Evolutionary conservation across 2,329 filamentous ascomycete species (phyloP), one percentile per base, ranked within the genome.

Genomic region (Drechslera avenae): DNA sequence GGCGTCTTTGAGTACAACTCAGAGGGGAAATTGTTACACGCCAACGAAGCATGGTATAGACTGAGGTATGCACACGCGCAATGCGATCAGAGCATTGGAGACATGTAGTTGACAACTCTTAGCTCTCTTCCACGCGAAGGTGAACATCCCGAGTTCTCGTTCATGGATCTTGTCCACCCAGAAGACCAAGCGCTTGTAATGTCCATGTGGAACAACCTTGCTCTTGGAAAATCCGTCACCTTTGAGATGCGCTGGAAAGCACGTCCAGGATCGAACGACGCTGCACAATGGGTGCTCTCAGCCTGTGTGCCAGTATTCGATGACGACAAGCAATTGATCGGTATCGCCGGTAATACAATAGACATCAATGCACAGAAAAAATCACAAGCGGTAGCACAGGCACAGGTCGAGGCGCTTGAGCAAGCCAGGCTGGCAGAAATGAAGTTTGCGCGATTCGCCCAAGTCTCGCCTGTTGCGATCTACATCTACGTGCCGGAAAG

Each of bases 181-280:
- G 62, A 65, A 4, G 67, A 72, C 26, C 56, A 57, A 40, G 39
- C 54, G 1, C 18, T 62, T 12, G 63, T 67, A n/a, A 64, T 70
- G 57, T 60, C 58, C 6, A 59, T 58, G 50, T 72, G 67, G 69
- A 69, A 70, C 23, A 64, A 41, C 3, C 44, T 72, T 3, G 28
- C 63, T 2, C 55, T 60, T 18, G 68, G 68, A 2, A 55, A 48
- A 19, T 53, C 64, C 0, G 59, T 71, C 2, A 69, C 67, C 3
- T 72, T 71, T 32, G 68, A 72, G 36, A 71, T 71, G 68, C 54
- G 67, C 39, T 72, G 68, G 69, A 70, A 69, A 45, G 50, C 55
- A 8, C 51, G 54, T 3, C 37, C 56, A 3, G 61, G 52, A 3
- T 50, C 57, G 3, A 42, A 48, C 5, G 51, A 62, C 5, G 13